phyloP scores from a whole-genome alignment of 2,329 filamentous ascomycete genomes.

The Pestalotiopsis sp. region DNA sequence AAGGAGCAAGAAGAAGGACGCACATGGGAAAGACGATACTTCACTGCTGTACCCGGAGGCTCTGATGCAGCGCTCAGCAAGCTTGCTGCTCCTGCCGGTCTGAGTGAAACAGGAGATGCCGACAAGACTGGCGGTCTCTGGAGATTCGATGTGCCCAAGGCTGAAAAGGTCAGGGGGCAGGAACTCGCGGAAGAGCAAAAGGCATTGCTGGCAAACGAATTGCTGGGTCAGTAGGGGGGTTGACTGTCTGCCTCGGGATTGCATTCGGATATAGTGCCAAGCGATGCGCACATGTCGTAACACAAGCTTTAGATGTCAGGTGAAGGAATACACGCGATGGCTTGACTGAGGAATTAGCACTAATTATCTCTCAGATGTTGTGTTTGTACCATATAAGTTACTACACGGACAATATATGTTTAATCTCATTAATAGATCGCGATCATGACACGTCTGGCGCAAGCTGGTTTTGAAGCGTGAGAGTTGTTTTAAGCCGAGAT shows the following conservation, averaged over 20 bases:
- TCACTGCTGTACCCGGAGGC: slow-evolving; percentile 52
- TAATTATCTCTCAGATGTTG: not conserved
- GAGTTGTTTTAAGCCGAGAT: not conserved
- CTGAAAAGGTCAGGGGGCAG: slow-evolving; percentile 42
- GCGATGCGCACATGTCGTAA: not conserved
- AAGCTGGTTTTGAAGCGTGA: too few species aligned
- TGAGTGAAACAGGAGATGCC: slow-evolving; percentile 53
- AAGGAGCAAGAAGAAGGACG: slow-evolving; percentile 57
- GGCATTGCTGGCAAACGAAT: slow-evolving; percentile 34
- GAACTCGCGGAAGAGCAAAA: slow-evolving; percentile 39
- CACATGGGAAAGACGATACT: slow-evolving; percentile 85
- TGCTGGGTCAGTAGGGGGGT: slow-evolving; percentile 30
- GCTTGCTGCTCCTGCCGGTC: slow-evolving; percentile 48
- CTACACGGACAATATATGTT: not conserved
- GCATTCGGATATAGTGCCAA: not conserved
- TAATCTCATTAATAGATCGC: not conserved
- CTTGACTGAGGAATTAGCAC: not conserved
- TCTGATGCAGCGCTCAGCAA: slow-evolving; percentile 46
- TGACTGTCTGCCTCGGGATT: not conserved
- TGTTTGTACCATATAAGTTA: not conserved
- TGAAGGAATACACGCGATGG: not conserved
- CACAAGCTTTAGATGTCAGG: not conserved
- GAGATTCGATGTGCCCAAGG: slow-evolving; percentile 53
- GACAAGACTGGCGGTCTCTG: slow-evolving; percentile 65
- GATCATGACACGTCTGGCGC: too few species aligned